These are phyloP conservation scores for Nadsonia fulvescens DNA, from an alignment of 805 yeast species.

Conservation along the genomic window DNA sequence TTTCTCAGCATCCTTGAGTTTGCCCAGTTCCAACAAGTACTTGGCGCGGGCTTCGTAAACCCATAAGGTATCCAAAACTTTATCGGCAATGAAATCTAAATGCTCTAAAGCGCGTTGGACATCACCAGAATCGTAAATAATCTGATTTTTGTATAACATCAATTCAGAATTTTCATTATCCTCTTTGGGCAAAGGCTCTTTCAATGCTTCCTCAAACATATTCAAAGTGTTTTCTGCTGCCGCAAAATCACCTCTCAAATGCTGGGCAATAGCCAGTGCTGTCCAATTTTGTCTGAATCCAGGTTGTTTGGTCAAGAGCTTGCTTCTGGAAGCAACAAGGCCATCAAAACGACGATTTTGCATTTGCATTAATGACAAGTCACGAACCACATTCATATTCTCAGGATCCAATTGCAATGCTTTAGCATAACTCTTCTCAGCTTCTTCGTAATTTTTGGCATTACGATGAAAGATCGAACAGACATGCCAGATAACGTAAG, in stretches of 20 bases:
- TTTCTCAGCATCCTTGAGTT: slow-evolving; percentile 43
- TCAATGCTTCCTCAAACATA: slow-evolving; percentile 59
- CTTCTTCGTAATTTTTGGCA: slow-evolving; percentile 50
- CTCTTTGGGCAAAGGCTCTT: slow-evolving; percentile 53
- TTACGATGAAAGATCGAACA: slow-evolving; percentile 69
- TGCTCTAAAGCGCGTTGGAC: slow-evolving; percentile 43
- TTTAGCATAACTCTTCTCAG: slow-evolving; percentile 58
- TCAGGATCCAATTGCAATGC: slow-evolving; percentile 64
- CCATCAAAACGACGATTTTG: slow-evolving; percentile 61
- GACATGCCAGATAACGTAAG: slow-evolving; percentile 68
- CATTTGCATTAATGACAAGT: slow-evolving; percentile 59
- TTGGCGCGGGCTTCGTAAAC: slow-evolving; percentile 50
- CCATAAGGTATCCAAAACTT: slow-evolving; percentile 39
- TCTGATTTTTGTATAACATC: slow-evolving; percentile 48
- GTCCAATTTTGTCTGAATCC: slow-evolving; percentile 89
- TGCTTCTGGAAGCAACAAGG: slow-evolving; percentile 44
- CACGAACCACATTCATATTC: slow-evolving; percentile 66
- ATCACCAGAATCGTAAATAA: slow-evolving; percentile 47
- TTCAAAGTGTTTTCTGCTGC: slow-evolving; percentile 56
- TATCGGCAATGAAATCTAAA: slow-evolving; percentile 34
- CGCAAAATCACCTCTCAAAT: slow-evolving; percentile 45
- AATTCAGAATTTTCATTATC: slow-evolving; percentile 70
- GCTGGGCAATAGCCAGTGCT: slow-evolving; percentile 69
- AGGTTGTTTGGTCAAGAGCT: slow-evolving; percentile 51
- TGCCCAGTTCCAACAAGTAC: slow-evolving; percentile 39